A percentile compares a stretch with the other conserved stretches of the same genome.
Evolutionary conservation across 1,284 basidiomycete species (phyloP).

Genomic region (Cutaneotrichosporon daszewskae): DNA sequence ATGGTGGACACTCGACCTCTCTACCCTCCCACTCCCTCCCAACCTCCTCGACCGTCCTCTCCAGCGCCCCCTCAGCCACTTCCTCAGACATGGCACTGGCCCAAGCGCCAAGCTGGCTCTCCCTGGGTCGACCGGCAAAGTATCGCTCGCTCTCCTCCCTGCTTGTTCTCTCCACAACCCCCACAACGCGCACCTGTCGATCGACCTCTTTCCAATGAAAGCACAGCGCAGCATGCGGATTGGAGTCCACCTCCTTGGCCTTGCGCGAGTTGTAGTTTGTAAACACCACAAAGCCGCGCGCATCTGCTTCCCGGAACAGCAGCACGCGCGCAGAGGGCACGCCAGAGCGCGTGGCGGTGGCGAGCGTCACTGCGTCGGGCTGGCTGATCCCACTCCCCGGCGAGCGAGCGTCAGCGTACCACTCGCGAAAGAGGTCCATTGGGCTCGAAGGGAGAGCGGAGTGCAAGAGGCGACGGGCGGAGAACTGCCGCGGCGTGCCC

Average conservation of each 20-base stretch:
- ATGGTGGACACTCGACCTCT: slow-evolving; percentile 73
- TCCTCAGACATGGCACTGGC: too few species aligned
- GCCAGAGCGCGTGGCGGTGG: slow-evolving; percentile 63
- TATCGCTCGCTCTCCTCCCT: slow-evolving; percentile 72
- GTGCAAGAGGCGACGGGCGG: too few species aligned
- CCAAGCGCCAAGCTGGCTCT: slow-evolving; percentile 84
- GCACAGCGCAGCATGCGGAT: slow-evolving; percentile 71
- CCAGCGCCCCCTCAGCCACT: slow-evolving; percentile 62
- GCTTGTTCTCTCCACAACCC: slow-evolving; percentile 70
- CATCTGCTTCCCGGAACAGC: slow-evolving; percentile 82
- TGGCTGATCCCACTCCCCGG: too few species aligned
- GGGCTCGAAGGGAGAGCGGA: too few species aligned
- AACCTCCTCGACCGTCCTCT: slow-evolving; percentile 63
- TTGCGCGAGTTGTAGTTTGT: slow-evolving; percentile 97
- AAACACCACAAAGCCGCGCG: slow-evolving; percentile 85
- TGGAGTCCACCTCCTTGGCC: slow-evolving; percentile 68
- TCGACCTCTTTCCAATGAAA: slow-evolving; percentile 90
- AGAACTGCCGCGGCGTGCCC: too few species aligned
- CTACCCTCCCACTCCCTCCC: slow-evolving; percentile 62
- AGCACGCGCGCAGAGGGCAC: slow-evolving; percentile 85
- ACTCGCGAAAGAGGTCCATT: too few species aligned
- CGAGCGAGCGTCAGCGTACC: too few species aligned
- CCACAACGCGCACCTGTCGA: slow-evolving; percentile 76
- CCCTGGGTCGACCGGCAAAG: slow-evolving; percentile 74
- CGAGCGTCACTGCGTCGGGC: slow-evolving; percentile 81